These are phyloP conservation scores for Sclerospora graminicola DNA, from an alignment of 352 stramenopile genomes.

Conservation along the genomic window DNA sequence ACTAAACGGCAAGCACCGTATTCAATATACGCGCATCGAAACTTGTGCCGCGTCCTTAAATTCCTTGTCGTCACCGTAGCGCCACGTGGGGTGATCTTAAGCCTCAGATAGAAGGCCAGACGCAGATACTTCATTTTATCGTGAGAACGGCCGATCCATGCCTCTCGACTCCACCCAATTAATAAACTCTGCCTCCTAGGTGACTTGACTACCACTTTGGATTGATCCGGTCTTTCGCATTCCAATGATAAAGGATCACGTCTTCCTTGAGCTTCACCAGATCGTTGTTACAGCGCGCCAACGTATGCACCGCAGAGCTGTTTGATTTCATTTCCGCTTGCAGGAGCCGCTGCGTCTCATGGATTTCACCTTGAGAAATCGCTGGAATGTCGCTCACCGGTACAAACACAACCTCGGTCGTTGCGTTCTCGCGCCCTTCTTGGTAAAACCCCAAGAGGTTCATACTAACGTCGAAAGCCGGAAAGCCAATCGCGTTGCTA, in stretches of 20 bases:
- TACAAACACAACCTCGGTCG: slow-evolving; percentile 75
- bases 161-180: no score
- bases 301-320: slow-evolving; percentile 56
- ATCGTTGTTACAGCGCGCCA: slow-evolving; percentile 70
- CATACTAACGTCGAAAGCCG: slow-evolving; percentile 55
- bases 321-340: slow-evolving; percentile 63
- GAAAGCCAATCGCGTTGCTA: slow-evolving; percentile 66
- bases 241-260: slow-evolving; percentile 81
- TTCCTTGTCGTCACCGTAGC: not conserved
- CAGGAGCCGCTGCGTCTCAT: slow-evolving; percentile 54
- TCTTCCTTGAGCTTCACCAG: slow-evolving; percentile 80
- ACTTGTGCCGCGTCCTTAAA: not conserved
- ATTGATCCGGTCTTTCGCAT: slow-evolving; percentile 54
- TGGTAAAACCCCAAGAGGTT: slow-evolving; percentile 79
- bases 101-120: not conserved
- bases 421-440: slow-evolving; percentile 56
- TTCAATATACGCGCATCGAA: not conserved
- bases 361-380: slow-evolving; percentile 61
- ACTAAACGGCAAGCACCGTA: no score
- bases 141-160: no score
- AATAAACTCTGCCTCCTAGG: not conserved
- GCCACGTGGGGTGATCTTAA: not conserved
- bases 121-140: slow-evolving; percentile 1
- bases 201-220: slow-evolving; percentile 24
- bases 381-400: slow-evolving; percentile 62